Base-by-base conservation (phyloP, 208 protist species). In the Herpetomonas tarakana region DNA sequence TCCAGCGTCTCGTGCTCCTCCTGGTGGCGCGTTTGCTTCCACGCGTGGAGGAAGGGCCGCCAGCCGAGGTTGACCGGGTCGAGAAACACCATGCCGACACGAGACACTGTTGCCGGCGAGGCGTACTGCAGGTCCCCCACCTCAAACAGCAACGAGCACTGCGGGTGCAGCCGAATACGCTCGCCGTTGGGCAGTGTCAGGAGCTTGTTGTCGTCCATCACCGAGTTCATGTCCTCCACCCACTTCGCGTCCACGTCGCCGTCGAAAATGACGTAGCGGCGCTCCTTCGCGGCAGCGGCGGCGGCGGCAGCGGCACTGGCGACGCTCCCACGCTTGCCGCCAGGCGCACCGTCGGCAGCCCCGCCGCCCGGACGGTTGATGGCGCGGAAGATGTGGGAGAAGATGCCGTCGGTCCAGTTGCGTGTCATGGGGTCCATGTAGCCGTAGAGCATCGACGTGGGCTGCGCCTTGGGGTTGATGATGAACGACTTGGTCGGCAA, bases 171-270 rank as follows among this genome's bases (percentile, higher is more conserved):
- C 22, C 91, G 81, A 65, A 99, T 99, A 68, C 98, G 92, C 72
- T 99, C 98, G 58, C 96, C 92, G 70, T 99, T 99, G 7, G 98
- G 96, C 61, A 99, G 86, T 35, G 98, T 99, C 14, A 99, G 84
- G 35, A 99, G 74, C 81, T 98, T 99, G 82, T 99, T 99, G 81
- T 99, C 98, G 74, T 99, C 98, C 98, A 99, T 99, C 31, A 99
- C 97, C 22, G 97, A 99, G 84, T 99, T 99, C 98, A 99, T 99
- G 74, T 98, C 98, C 87, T 99, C 98, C 52, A 99, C 97, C 98
- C 98, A 99, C 62, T 98, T 91, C 1, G 98, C 97, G 77, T 99
- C 98, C 18, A 99, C 98, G 81, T 99, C 98, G 51, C 98, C 98
- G 73, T 99, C 98, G 77, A 99, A 99, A 28, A 99, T 83, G 56